These are phyloP conservation scores for Hypoxylon fuscum DNA, from an alignment of 495 filamentous ascomycete genomes.

Conservation along the genomic window DNA sequence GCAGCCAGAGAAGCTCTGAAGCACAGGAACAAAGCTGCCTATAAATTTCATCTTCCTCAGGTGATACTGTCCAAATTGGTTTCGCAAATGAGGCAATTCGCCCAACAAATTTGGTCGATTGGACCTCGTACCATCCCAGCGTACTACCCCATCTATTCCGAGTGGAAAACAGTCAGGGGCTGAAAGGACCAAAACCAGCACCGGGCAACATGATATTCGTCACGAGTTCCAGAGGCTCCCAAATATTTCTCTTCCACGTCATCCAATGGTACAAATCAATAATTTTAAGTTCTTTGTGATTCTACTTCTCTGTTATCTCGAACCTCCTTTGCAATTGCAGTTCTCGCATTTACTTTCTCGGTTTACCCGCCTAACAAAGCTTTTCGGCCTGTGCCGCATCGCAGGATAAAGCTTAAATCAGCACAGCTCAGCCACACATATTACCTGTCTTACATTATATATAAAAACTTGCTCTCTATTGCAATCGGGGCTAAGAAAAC, in stretches of 20 bases:
- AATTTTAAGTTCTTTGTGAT: not conserved
- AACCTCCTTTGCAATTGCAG: not conserved
- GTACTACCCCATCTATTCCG: slow-evolving; percentile 12
- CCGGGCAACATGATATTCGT: slow-evolving; percentile 7
- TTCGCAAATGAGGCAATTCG: slow-evolving; percentile 27
- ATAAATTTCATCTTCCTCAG: slow-evolving; percentile 19
- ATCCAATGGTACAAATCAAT: not conserved
- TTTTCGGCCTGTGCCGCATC: slow-evolving; percentile 3
- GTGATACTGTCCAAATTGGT: slow-evolving; percentile 26
- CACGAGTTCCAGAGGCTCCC: not conserved
- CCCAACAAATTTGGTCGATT: slow-evolving; percentile 7
- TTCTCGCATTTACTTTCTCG: not conserved
- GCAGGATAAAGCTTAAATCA: slow-evolving; percentile 4
- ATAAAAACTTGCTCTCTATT: not conserved
- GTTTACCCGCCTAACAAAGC: not conserved
- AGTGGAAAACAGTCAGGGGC: slow-evolving; percentile 29
- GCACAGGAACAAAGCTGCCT: slow-evolving; percentile 20
- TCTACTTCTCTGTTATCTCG: not conserved
- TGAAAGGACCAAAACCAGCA: not conserved
- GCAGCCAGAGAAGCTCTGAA: slow-evolving; percentile 21
- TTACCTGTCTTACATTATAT: slow-evolving; percentile 2
- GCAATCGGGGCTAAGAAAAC: slow-evolving; percentile 15
- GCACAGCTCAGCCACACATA: slow-evolving; percentile 6
- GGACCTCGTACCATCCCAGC: not conserved
- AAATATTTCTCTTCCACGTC: not conserved